A percentile compares a stretch with the other conserved stretches of the same genome.
phyloP scores from a whole-genome alignment of 2,329 filamentous ascomycete species.

The Capronia americana region DNA sequence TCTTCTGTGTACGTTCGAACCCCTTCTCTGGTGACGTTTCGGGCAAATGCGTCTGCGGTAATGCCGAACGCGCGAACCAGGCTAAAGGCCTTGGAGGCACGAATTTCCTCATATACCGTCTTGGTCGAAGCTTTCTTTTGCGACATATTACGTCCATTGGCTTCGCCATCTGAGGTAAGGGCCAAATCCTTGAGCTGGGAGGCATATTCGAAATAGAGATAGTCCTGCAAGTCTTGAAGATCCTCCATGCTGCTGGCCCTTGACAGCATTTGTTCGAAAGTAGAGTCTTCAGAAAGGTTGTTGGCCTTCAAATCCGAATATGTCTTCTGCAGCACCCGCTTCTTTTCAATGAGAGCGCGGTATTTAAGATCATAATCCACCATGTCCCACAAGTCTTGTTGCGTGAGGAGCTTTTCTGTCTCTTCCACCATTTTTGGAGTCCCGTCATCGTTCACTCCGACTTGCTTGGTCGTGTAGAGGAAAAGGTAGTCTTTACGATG shows the following conservation, averaged over 20 bases:
- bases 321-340: constrained; percentile 80
- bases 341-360: constrained; percentile 88
- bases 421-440: constrained; percentile 71
- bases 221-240: constrained; percentile 94
- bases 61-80: constrained; percentile 92
- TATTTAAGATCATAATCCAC: constrained; percentile 96
- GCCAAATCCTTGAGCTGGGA: constrained; percentile 81
- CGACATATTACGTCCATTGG: constrained; percentile 70
- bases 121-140: constrained; percentile 83
- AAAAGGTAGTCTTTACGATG: constrained; percentile 98
- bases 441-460: constrained; percentile 70
- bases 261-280: constrained; percentile 82
- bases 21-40: constrained; percentile 80
- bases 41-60: constrained; percentile 83
- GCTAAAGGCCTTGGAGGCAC: constrained; percentile 77
- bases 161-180: constrained; percentile 63
- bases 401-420: constrained; percentile 87
- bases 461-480: constrained; percentile 75
- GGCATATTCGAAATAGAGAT: constrained; percentile 92
- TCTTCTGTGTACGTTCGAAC: constrained; percentile 86
- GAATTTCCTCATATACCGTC: constrained; percentile 80
- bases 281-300: constrained; percentile 70
- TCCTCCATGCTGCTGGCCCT: constrained; percentile 88
- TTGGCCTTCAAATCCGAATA: constrained; percentile 76
- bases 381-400: constrained; percentile 94